Conservation (phyloP, 192 early-diverging fungal species). For the Rhizoclosmatium sp. region DNA sequence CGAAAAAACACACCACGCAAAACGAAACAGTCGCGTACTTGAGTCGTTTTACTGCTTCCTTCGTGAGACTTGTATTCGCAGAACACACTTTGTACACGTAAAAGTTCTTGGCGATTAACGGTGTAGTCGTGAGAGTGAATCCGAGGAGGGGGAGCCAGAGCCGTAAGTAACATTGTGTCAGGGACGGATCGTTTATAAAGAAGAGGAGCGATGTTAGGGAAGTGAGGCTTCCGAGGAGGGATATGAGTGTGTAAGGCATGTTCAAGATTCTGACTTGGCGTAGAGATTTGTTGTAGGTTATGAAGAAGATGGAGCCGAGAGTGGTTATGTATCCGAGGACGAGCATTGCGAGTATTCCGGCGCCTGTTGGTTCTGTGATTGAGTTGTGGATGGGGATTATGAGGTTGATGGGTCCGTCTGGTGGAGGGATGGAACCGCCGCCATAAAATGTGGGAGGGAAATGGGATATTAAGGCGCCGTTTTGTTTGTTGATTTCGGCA, state of each 20-base stretch:
- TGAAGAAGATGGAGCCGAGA: background rate
- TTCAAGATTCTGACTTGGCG: background rate
- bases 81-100: background rate
- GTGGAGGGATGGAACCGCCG: background rate
- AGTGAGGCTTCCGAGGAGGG: background rate
- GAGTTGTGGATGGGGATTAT: background rate
- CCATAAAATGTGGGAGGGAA: background rate
- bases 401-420: background rate
- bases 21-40: background rate
- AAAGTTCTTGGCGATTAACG: background rate
- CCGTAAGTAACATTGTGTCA: background rate
- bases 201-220: background rate
- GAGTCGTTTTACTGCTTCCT: background rate
- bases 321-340: background rate
- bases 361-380: background rate
- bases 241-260: background rate
- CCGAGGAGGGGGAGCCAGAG: background rate
- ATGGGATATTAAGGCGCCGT: background rate
- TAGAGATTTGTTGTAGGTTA: background rate
- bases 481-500: conserved; percentile 1
- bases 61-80: background rate
- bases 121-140: background rate
- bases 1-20: background rate
- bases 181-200: background rate
- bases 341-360: background rate